phyloP scores from a whole-genome alignment of 2,329 filamentous ascomycete species.

The Penicillium vulpinum region DNA sequence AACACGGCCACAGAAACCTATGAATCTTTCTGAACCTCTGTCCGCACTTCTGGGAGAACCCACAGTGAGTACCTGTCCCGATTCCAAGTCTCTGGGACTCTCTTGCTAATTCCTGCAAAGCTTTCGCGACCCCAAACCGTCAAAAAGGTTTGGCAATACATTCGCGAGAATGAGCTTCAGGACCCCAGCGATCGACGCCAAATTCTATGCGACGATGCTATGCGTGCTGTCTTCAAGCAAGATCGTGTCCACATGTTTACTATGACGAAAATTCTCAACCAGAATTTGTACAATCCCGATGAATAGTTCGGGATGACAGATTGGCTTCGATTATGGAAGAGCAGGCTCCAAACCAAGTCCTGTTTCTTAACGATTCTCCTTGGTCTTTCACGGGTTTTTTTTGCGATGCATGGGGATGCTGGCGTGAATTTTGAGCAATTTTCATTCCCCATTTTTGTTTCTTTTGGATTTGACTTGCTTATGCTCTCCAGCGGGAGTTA shows the following conservation, averaged over 20 bases:
- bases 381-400: constrained; percentile 15
- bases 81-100: neutral
- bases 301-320: constrained; percentile 51
- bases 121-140: constrained; percentile 93
- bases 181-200: constrained; percentile 89
- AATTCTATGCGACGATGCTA: constrained; percentile 86
- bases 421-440: constrained; percentile 25
- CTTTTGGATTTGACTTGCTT: constrained; percentile 9
- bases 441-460: constrained; percentile 18
- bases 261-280: constrained; percentile 95
- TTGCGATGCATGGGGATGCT: constrained; percentile 36
- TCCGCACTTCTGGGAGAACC: constrained; percentile 48
- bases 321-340: constrained; percentile 14
- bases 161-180: constrained; percentile 84
- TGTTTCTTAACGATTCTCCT: constrained; percentile 29
- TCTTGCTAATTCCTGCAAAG: constrained; percentile 46
- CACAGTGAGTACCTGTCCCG: constrained; percentile 35
- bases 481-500: constrained; percentile 38
- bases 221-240: constrained; percentile 90
- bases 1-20: constrained; percentile 41
- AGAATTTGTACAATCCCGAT: constrained; percentile 83
- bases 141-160: constrained; percentile 94
- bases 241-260: constrained; percentile 97
- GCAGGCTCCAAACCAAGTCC: constrained; percentile 10
- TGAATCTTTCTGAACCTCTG: constrained; percentile 48